Conservation (phyloP, 2,329 filamentous ascomycete genomes). For the Endothia cerciana region DNA sequence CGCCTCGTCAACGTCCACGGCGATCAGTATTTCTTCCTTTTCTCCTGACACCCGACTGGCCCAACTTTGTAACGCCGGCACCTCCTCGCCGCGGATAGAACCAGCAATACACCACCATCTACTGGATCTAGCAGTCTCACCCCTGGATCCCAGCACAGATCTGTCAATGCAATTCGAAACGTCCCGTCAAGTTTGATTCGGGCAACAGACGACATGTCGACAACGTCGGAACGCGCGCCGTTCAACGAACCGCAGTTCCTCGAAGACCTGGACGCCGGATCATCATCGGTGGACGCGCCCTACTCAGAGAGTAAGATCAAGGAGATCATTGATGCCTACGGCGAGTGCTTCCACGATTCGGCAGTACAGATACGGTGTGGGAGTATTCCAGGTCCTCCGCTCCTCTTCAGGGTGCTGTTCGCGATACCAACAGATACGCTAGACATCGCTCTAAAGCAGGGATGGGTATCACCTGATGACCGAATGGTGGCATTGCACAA, state of each 20-base stretch:
- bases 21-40: constrained; percentile 18
- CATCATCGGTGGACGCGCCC: constrained; percentile 18
- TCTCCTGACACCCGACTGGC: constrained; percentile 1
- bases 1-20: constrained; percentile 1
- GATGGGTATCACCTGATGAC: constrained; percentile 22
- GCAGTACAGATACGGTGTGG: constrained; percentile 25
- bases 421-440: constrained; percentile 24
- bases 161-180: constrained; percentile 2
- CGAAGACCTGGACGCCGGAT: constrained; percentile 21
- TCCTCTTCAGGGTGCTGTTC: constrained; percentile 25
- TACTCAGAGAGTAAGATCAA: constrained; percentile 16
- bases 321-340: constrained; percentile 22
- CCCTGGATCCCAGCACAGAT: neutral
- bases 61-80: neutral
- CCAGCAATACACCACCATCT: neutral
- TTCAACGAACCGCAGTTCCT: constrained; percentile 28
- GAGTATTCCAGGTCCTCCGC: constrained; percentile 1
- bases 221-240: constrained; percentile 25
- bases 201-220: constrained; percentile 18
- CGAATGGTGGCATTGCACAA: constrained; percentile 15
- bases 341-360: constrained; percentile 25
- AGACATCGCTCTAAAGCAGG: constrained; percentile 20
- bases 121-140: neutral
- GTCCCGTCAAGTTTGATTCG: neutral
- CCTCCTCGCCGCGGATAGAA: neutral